These are phyloP conservation scores for Thelonectria blattea DNA, from an alignment of 2,329 filamentous ascomycete species.

Conservation along the genomic window DNA sequence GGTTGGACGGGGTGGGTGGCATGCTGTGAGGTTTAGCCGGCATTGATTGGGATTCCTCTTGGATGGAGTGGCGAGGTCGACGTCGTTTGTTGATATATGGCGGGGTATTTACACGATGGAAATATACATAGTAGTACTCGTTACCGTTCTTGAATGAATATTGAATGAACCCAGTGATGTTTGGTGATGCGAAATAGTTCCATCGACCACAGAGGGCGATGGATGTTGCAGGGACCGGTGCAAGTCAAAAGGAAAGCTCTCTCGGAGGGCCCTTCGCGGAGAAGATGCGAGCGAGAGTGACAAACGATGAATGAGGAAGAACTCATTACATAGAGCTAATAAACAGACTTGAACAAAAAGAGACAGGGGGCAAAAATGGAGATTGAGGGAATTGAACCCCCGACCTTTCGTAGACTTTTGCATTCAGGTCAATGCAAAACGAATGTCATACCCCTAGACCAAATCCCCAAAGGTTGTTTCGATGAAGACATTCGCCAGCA, in stretches of 20 bases:
- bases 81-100: background rate
- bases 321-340: no score
- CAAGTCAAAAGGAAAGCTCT: no score
- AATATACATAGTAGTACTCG: background rate
- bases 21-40: background rate
- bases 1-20: conserved; percentile 7
- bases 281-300: no score
- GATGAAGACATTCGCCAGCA: background rate
- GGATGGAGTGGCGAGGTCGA: conserved; percentile 11
- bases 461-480: conserved; percentile 11
- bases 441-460: conserved; percentile 18
- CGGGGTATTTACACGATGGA: background rate
- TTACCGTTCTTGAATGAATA: background rate
- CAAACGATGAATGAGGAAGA: no score
- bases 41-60: conserved; percentile 12
- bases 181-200: background rate
- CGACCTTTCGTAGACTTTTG: conserved; percentile 12
- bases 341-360: no score
- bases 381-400: conserved; percentile 20
- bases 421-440: conserved; percentile 13
- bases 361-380: background rate
- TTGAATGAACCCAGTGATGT: background rate
- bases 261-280: no score
- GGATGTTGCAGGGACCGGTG: no score
- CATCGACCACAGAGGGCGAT: no score